Base-by-base conservation (phyloP, 257 asterid genomes). In the Ajuga chamaepitys region DNA sequence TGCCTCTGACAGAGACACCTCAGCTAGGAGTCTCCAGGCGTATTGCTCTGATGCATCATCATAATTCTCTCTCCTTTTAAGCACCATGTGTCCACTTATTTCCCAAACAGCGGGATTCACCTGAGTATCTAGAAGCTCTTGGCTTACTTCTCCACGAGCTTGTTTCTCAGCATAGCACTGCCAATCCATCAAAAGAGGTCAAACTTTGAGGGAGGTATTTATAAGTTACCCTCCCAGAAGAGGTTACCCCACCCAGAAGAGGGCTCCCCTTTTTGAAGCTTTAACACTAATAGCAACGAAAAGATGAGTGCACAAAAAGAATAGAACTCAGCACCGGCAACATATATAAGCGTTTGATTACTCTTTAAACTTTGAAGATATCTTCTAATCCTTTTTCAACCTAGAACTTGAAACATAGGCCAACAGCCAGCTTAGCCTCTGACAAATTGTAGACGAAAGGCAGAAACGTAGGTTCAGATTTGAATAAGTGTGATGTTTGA, bases 61-160 rank as follows among this genome's bases (percentile, higher is more conserved):
- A 24, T 78, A 86, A 70, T 86, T 89, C 72, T 74, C 78, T 66
- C 79, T 80, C 67, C 83, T 72, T 68, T 88, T 86, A 3, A 84
- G 85, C 63, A 88, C 88, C 73, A 86, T 88, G 54, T 88, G 95
- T 10, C 96, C 96, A 55, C 88, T 79, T 14, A 88, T 84, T 77
- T 88, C 92, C 95, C 95, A 88, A 42, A 82, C 89, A 26, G 88
- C 96, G 0, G 95, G 96, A 56, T 88, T 88, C 73, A 86, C 92
- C 74, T 82, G 86, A 70, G 92, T 84, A 52, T 82, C 83, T 38
- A 84, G 68, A 35, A 82, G 78, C 77, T 81, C 83, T 35, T 63
- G 77, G 72, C 59, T 76, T 54, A 82, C 95, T 76, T 81, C 79
- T 61, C 86, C 92, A 7, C 75, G 76, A 3, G 96, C 95, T 61